Base-by-base conservation (phyloP, 73 alveolate genomes). In the Paramecium octaurelia region DNA sequence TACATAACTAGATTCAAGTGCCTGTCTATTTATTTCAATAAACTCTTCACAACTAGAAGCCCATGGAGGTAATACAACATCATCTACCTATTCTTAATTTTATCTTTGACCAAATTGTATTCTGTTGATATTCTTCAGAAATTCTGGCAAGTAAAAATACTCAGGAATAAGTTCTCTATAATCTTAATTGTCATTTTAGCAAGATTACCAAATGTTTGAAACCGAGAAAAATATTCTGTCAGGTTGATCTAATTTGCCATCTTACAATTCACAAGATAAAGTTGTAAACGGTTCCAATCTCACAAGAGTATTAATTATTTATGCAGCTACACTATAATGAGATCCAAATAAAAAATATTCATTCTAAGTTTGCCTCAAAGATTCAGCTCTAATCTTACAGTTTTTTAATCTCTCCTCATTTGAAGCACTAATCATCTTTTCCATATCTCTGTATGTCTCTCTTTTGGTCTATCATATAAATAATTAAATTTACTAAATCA, bases 161-260 rank as follows among this genome's bases (percentile, higher is more conserved):
- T 98, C 99, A 6, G 99, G 99, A 44, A 97, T 97, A 60, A 98
- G 92, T 92, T 98, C 99, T 95, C 98, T 98, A 71, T 87, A 86
- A 93, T 98, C 99, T 31, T 93, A 86, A 70, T 93, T 86, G 73
- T 93, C 95, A 14, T 95, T 76, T 50, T 58, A 46, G 10, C 96
- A 93, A 27, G 96, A 90, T 12, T 90, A 75, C 92, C 95, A 96
- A 54, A 97, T 90, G 58, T 75, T 93, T 16, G 93, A 86, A 29
- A 96, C 75, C 4, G 96, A 91, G 68, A 86, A 88, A 85, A 96
- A 96, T 77, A 96, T 76, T 85, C 98, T 93, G 95, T 96, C 97
- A n/a, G 98, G 97, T 60, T 94, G 92, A 93, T 96, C 98, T 57
- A 95, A 96, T 60, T 85, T 90, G 27, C 96, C 96, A 12, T 95